These are phyloP conservation scores for Suillus discolor DNA, from an alignment of 768 basidiomycete genomes.

Conservation along the genomic window DNA sequence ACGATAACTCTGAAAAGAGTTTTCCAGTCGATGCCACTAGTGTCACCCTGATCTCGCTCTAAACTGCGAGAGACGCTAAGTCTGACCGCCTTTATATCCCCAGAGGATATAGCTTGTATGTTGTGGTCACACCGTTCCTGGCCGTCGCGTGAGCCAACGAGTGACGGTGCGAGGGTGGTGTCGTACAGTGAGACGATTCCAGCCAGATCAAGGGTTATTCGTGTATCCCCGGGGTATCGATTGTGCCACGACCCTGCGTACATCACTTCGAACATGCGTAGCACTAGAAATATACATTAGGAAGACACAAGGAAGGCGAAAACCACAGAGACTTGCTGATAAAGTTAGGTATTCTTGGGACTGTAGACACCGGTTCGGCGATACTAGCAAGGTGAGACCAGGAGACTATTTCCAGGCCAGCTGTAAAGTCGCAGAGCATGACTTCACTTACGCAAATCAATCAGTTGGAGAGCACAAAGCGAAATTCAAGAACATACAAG, in stretches of 20 bases:
- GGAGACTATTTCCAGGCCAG: conserved; percentile 42
- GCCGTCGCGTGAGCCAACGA: conserved; percentile 15
- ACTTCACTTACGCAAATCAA: conserved; percentile 39
- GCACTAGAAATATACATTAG: neutral
- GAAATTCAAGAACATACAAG: conserved; percentile 38
- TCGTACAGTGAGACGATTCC: conserved; percentile 32
- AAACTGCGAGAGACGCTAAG: conserved; percentile 12
- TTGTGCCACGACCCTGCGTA: conserved; percentile 28
- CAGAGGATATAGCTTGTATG: conserved; percentile 14
- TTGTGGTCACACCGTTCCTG: conserved; percentile 27
- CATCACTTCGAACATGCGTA: conserved; percentile 16
- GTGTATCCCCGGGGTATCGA: conserved; percentile 29
- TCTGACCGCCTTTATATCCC: conserved; percentile 15
- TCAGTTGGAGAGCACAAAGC: neutral
- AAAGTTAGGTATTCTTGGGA: neutral
- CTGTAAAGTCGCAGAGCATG: conserved; percentile 49
- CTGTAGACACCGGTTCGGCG: neutral
- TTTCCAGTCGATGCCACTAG: conserved; percentile 46
- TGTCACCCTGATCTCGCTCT: neutral
- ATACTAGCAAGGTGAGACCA: conserved; percentile 19
- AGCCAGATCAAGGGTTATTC: conserved; percentile 24
- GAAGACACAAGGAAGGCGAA: conserved; percentile 5
- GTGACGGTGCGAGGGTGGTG: conserved; percentile 23
- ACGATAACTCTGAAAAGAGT: conserved; percentile 39
- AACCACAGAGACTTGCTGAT: neutral